Base-by-base conservation (phyloP, 176 grass and related monocot species). In the Phyllostachys edulis region DNA sequence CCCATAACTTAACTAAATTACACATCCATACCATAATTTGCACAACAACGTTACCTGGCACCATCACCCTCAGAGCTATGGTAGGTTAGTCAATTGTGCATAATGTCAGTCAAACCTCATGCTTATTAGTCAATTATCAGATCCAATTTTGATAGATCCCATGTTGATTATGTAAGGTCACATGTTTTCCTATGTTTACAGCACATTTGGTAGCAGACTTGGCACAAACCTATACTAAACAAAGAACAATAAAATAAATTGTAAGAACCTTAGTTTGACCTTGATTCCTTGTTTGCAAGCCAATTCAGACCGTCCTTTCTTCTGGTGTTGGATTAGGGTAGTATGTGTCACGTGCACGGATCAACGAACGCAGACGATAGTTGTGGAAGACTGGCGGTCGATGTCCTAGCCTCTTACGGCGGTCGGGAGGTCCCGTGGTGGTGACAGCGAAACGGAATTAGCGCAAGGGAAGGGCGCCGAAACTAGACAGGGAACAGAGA, bases 141-240 rank as follows among this genome's bases (percentile, higher is more conserved):
- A 89, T 18, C 52, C 23, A 83, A 9, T 37, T 47, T 32, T 70
- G 45, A 76, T 41, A 54, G 44, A 5, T 62, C 12, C 8, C 77
- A 81, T 85, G 63, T 81, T 69, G 51, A 83, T 24, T 18, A 77
- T 14, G 12, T 46, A 16, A 44, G 62, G 5, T 85, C 21, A 40
- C 32, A 50, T 41, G 65, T 63, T 70, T 81, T 71, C 9, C 23
- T 77, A 52, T 78, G 66, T 78, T 78, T 27, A 61, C 44, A 87
- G 41, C 46, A 65, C 60, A 88, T 84, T 45, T 18, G 18, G n/a
- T 78, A 78, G 80, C 42, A 83, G 21, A 61, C 39, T 20, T 82
- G 79, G 39, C 51, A 57, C 32, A 9, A 40, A 23, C 34, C 78
- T 56, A 80, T 54, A 55, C 7, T 73, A 83, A 51, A 23, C 13